These are phyloP conservation scores for Penicillium brevicompactum DNA, from an alignment of 2,329 filamentous ascomycete species.

Conservation along the genomic window DNA sequence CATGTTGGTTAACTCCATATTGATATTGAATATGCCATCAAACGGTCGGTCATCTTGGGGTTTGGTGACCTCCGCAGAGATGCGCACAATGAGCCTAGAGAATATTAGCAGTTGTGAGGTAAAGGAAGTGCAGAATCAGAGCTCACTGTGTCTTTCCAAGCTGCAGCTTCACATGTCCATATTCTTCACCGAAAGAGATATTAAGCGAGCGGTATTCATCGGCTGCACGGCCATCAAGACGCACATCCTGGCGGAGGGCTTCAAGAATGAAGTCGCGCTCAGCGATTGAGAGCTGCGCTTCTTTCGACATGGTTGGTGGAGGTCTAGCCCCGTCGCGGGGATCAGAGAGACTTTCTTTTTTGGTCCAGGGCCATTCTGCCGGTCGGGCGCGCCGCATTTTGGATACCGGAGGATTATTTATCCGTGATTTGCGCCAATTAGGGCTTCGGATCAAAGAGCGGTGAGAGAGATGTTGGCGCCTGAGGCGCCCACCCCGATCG, in stretches of 20 bases:
- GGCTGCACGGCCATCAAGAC: constrained; percentile 79
- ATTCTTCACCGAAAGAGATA: constrained; percentile 84
- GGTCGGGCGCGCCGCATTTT: constrained; percentile 16
- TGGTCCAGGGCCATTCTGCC: constrained; percentile 23
- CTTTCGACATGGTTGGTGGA: constrained; percentile 72
- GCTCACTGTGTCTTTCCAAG: constrained; percentile 85
- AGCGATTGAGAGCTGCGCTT: constrained; percentile 85
- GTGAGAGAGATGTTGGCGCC: constrained; percentile 7
- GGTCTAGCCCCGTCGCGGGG: constrained; percentile 24
- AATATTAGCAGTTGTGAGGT: constrained; percentile 17
- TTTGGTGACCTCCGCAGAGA: constrained; percentile 84
- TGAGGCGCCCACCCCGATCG: background rate
- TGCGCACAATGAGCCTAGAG: constrained; percentile 74
- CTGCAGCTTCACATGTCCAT: constrained; percentile 83
- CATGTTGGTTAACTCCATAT: constrained; percentile 89
- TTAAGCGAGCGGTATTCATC: constrained; percentile 78
- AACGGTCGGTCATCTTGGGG: constrained; percentile 88
- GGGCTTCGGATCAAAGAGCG: background rate
- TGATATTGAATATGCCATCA: constrained; percentile 92
- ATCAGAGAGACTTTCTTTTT: constrained; percentile 16
- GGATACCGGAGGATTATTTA: background rate
- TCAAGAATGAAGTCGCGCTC: constrained; percentile 85
- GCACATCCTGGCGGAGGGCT: constrained; percentile 76
- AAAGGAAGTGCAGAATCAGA: background rate
- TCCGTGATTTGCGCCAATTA: constrained; percentile 3